Conservation (phyloP, 73 alveolate species). For the Diophrys appendiculata region DNA sequence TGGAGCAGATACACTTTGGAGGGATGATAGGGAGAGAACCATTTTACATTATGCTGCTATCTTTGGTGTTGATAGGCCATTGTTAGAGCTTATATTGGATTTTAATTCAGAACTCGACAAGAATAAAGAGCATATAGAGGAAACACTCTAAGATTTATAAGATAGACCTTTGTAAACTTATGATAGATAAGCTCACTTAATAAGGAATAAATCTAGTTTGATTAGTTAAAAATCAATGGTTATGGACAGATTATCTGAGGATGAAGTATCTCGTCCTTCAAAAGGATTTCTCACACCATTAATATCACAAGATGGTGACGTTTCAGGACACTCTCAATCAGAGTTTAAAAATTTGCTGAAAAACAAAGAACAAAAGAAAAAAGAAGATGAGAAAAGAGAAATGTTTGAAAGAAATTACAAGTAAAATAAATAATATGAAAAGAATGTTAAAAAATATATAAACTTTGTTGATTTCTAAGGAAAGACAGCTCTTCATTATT, state of each 20-base stretch:
- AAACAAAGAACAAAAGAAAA: not conserved
- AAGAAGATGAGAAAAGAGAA: too few species aligned
- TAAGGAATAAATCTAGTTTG: not conserved
- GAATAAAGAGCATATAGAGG: not conserved
- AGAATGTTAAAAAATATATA: not conserved
- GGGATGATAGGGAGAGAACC: not conserved
- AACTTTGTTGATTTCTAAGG: conserved; percentile 1
- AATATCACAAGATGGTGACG: too few species aligned
- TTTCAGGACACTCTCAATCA: not conserved
- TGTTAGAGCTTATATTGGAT: not conserved
- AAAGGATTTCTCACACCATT: too few species aligned
- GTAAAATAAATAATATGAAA: not conserved
- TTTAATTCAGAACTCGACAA: conserved; percentile 3
- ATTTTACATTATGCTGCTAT: conserved; percentile 1
- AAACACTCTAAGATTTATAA: not conserved
- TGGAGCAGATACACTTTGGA: conserved; percentile 6
- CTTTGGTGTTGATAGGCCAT: not conserved
- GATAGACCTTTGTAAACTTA: not conserved
- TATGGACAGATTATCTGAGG: too few species aligned
- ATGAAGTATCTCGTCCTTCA: too few species aligned
- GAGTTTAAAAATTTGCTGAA: not conserved
- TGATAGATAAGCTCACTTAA: not conserved
- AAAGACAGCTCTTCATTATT: conserved; percentile 6
- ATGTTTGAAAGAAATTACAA: not conserved
- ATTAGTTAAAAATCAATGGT: not conserved